These are phyloP conservation scores for Ambispora gerdemannii DNA, from an alignment of 192 early-diverging fungal genomes.

Conservation along the genomic window DNA sequence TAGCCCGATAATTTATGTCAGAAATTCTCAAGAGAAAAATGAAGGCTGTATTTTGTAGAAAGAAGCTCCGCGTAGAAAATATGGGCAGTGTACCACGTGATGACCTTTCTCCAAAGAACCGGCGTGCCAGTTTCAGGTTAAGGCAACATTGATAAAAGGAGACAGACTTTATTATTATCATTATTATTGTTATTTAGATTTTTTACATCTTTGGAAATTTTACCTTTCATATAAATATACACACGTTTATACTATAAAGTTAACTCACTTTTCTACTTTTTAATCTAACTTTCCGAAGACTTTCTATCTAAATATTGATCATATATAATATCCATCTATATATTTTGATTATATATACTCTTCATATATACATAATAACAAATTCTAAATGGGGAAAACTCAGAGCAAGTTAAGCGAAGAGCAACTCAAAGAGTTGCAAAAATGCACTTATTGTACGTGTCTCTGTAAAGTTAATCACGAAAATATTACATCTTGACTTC, in stretches of 20 bases:
- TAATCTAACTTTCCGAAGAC: not conserved
- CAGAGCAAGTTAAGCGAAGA: conserved; percentile 79
- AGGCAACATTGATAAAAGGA: not conserved
- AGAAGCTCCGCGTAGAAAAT: not conserved
- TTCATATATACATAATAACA: not conserved
- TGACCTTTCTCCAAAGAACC: not conserved
- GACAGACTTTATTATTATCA: too few relatives aligned
- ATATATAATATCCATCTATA: not conserved
- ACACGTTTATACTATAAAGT: not conserved
- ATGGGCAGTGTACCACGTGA: not conserved
- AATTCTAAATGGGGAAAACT: conserved; percentile 73
- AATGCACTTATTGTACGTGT: conserved; percentile 81
- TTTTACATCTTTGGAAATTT: not conserved
- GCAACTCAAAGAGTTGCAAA: conserved; percentile 74
- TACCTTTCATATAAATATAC: not conserved
- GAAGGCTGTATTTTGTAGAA: not conserved
- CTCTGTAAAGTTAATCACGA: too few relatives aligned
- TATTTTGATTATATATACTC: not conserved
- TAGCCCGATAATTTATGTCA: too few relatives aligned
- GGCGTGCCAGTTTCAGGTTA: not conserved
- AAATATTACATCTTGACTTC: conserved; percentile 23
- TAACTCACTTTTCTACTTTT: not conserved
- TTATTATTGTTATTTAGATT: not conserved
- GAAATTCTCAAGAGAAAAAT: too few relatives aligned
- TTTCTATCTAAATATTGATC: not conserved